Conservation (phyloP, 371 early-diverging fungal genomes). For the Zopfochytrium polystomum region DNA sequence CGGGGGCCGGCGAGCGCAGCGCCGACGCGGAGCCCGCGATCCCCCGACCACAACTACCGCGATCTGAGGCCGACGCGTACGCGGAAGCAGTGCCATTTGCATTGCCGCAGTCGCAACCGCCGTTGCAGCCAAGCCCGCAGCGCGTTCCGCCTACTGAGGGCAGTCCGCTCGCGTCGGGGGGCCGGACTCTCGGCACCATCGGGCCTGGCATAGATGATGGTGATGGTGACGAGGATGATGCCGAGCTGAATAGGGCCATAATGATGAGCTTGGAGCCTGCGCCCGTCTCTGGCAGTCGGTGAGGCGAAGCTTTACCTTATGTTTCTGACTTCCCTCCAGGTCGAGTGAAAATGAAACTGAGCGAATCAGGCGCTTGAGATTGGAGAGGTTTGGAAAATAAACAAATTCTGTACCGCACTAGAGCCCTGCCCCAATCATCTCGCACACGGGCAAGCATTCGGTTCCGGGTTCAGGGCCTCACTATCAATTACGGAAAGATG, state of each 20-base stretch:
- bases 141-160: not conserved
- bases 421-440: no score
- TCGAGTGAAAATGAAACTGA: not conserved
- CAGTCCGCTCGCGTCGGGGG: not conserved
- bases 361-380: not conserved
- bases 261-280: not conserved
- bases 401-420: no score
- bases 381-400: not conserved
- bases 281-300: not conserved
- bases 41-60: conserved; percentile 15
- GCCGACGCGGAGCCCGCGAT: not conserved
- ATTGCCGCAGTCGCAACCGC: not conserved
- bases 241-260: not conserved
- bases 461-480: no score
- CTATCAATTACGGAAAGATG: no score
- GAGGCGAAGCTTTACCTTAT: no score
- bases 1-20: no score
- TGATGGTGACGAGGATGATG: not conserved
- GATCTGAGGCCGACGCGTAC: conserved; percentile 34
- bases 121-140: not conserved
- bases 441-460: no score
- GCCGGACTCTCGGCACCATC: not conserved
- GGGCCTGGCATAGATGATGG: not conserved
- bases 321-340: not conserved
- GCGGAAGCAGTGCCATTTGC: conserved; percentile 29